Evolutionary conservation across 371 early-diverging fungal genomes (phyloP).

Genomic region (Mortierella sp.): DNA sequence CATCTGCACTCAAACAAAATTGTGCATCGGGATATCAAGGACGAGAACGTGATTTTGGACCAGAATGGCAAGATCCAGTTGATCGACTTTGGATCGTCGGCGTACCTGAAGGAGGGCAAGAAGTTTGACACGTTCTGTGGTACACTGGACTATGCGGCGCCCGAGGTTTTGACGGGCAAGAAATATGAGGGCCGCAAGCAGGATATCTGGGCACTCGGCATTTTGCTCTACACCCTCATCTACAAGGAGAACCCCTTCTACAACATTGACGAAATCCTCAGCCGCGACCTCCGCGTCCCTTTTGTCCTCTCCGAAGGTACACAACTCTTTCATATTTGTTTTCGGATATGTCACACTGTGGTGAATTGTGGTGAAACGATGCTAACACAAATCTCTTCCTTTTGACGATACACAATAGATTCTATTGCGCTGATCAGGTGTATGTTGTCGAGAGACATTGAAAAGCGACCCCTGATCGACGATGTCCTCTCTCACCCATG

Average conservation of each 20-base stretch:
- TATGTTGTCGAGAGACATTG: constrained; percentile 53
- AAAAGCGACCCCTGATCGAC: constrained; percentile 50
- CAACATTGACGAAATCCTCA: constrained; percentile 80
- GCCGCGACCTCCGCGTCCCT: constrained; percentile 74
- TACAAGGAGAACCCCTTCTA: constrained; percentile 89
- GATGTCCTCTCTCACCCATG: constrained; percentile 52
- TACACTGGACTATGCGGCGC: constrained; percentile 81
- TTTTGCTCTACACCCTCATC: constrained; percentile 85
- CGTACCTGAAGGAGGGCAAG: constrained; percentile 71
- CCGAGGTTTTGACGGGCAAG: constrained; percentile 78
- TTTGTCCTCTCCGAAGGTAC: constrained; percentile 76
- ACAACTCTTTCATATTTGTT: neutral
- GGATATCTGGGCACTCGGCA: constrained; percentile 90
- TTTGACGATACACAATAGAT: constrained; percentile 9
- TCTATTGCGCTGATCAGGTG: constrained; percentile 49
- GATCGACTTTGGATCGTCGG: constrained; percentile 84
- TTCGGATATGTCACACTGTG: too few species aligned
- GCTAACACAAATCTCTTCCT: neutral
- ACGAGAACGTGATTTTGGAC: constrained; percentile 82
- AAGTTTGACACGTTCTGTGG: constrained; percentile 83
- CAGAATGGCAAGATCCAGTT: constrained; percentile 67
- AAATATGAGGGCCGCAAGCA: constrained; percentile 83
- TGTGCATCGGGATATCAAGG: constrained; percentile 86
- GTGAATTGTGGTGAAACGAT: neutral
- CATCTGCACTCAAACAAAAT: constrained; percentile 80